Conservation (phyloP, 352 stramenopile species). For the Phytophthora chlamydospora region DNA sequence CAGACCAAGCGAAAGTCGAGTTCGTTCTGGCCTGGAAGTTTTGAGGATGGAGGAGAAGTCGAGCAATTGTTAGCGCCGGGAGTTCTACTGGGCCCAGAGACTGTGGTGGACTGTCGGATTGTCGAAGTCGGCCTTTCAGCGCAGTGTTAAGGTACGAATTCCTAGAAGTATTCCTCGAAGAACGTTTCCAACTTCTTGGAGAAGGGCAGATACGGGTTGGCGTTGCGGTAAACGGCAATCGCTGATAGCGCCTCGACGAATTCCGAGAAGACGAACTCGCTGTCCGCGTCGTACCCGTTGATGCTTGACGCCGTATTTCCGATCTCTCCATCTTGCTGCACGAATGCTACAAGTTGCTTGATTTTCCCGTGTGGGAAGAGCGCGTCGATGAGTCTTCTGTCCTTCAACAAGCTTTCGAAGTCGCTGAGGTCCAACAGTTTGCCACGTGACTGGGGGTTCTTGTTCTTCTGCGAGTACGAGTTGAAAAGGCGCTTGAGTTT, state of each 20-base stretch:
- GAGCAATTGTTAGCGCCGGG: constrained; percentile 57
- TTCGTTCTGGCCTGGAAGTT: constrained; percentile 87
- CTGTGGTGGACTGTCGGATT: constrained; percentile 80
- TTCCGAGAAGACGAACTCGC: constrained; percentile 81
- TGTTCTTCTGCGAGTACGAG: constrained; percentile 76
- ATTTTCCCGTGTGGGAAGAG: constrained; percentile 75
- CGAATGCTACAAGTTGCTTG: constrained; percentile 80
- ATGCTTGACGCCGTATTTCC: constrained; percentile 40
- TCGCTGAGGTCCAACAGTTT: constrained; percentile 78
- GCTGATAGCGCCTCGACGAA: constrained; percentile 77
- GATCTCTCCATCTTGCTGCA: constrained; percentile 78
- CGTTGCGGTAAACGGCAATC: constrained; percentile 77
- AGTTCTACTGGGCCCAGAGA: constrained; percentile 61
- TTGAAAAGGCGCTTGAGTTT: constrained; percentile 79
- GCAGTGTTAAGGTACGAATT: constrained; percentile 26
- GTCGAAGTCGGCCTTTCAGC: constrained; percentile 78
- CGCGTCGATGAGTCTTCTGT: constrained; percentile 68
- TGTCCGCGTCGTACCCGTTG: constrained; percentile 62
- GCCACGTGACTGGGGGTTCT: constrained; percentile 68
- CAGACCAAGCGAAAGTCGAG: constrained; percentile 68
- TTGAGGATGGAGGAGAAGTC: constrained; percentile 79
- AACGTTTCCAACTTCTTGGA: constrained; percentile 80
- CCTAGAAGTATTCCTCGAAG: constrained; percentile 77
- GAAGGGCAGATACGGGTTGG: constrained; percentile 78
- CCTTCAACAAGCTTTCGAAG: constrained; percentile 78